Conservation (phyloP, 108 stramenopile species). For the Aurantiochytrium sp. region DNA sequence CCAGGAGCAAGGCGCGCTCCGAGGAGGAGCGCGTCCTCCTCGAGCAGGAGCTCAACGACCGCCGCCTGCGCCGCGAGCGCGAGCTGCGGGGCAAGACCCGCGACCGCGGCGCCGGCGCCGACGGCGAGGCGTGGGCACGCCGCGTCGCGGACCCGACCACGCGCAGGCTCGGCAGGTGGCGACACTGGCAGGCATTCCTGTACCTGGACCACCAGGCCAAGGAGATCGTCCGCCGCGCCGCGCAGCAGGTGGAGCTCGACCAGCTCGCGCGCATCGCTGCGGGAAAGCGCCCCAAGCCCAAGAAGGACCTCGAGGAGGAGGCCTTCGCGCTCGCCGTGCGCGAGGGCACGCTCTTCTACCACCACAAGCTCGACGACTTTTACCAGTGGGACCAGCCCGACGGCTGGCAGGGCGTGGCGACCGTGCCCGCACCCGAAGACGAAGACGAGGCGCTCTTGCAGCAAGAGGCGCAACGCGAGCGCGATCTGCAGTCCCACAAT, state of each 20-base stretch:
- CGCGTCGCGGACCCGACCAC: neutral
- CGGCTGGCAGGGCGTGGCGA: neutral
- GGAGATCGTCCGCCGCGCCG: neutral
- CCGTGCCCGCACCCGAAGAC: neutral
- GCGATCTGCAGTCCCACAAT: neutral
- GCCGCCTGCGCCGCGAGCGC: neutral
- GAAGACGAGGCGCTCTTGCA: neutral
- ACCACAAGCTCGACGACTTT: neutral
- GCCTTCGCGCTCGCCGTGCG: neutral
- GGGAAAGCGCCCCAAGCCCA: neutral
- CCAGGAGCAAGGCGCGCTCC: neutral
- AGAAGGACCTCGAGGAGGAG: neutral
- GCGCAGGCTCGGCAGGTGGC: neutral
- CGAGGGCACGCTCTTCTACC: neutral
- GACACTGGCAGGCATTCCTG: neutral
- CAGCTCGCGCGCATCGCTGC: slow-evolving; percentile 13
- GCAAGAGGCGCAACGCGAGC: neutral
- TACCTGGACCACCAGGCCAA: neutral
- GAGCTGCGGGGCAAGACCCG: neutral
- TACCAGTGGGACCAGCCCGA: slow-evolving; percentile 27
- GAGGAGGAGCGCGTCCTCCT: neutral
- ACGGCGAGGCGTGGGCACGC: neutral
- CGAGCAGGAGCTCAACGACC: slow-evolving; percentile 1
- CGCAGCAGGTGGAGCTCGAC: slow-evolving; percentile 7
- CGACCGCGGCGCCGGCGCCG: neutral